Base-by-base conservation (phyloP, 208 protist genomes). In the Leishmania mexicana region DNA sequence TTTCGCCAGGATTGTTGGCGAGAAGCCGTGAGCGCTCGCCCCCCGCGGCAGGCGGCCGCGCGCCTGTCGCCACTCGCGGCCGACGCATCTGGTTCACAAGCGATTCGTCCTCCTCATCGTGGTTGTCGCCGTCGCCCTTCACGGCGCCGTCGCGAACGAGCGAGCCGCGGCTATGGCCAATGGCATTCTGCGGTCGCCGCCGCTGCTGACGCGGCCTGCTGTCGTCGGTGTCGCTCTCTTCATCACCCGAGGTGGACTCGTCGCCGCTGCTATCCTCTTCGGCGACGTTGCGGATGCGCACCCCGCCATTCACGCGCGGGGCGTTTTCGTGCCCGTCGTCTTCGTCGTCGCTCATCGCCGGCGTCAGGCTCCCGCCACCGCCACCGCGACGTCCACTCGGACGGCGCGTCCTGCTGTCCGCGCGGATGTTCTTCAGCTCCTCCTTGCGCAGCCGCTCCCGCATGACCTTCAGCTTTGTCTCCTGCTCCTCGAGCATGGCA, bases 401-500 rank as follows among this genome's bases (percentile, higher is more conserved):
- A n/a, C 83, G 82, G 60, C 7, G 74, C 81, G 17, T 60, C 19
- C 65, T 79, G 21, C 81, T 85, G 53, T 91, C 91, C 15, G 86
- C 86, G 49, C 92, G 95, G 62, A 98, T 86, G 21, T 94, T 85
- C 85, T 96, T 94, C 5, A 97, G 79, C 81, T 98, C 94, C 84
- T 97, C 96, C 81, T 96, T 96, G 51, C 95, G 88, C 65, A 98
- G 89, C 3, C 90, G 88, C 81, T 97, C 96, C 40, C 94, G 92
- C 93, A 98, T 98, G 31, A 97, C 94, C 70, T 92, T 89, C 72
- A 98, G 88, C 64, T 88, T 85, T 21, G 89, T 95, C 88, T 98
- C 92, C 81, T 98, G 93, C 83, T 96, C 94, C 88, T 96, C 92
- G 31, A 97, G 88, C n/a, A 96, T 28, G 3, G 87, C 90, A 76